A percentile compares a stretch with the other conserved stretches of the same genome.
These are phyloP conservation scores for Linaria vulgaris DNA, from an alignment of 257 asterid species.

Conservation along the genomic window DNA sequence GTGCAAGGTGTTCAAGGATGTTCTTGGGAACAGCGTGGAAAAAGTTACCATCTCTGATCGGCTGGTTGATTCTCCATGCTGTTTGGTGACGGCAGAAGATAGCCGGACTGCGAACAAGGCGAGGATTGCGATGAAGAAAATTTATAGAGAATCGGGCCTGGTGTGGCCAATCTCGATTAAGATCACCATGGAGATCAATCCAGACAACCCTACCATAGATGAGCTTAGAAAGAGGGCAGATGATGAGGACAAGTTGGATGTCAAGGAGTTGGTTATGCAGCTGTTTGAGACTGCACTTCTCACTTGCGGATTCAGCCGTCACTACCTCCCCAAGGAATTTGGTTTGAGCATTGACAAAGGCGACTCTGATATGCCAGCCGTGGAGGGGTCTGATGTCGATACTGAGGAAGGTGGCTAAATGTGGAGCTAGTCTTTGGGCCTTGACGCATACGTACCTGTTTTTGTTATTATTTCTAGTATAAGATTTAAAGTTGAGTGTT, in stretches of 20 bases:
- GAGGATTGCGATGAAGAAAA: conserved; percentile 33
- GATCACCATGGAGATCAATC: conserved; percentile 65
- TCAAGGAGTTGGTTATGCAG: conserved; percentile 54
- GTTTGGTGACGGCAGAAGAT: conserved; percentile 60
- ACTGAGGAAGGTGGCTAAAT: conserved; percentile 64
- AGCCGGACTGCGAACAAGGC: conserved; percentile 43
- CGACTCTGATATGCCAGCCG: conserved; percentile 52
- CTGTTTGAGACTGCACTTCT: conserved; percentile 59
- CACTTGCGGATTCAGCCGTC: conserved; percentile 60
- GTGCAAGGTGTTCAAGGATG: conserved; percentile 63
- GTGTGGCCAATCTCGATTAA: conserved; percentile 59
- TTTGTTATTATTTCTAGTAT: not conserved
- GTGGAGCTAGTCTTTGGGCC: too few relatives aligned
- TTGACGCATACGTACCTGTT: not conserved
- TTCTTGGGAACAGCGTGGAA: conserved; percentile 54
- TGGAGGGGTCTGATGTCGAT: conserved; percentile 51
- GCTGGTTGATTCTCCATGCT: conserved; percentile 62
- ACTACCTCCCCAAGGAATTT: conserved; percentile 53
- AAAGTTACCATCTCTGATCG: conserved; percentile 53
- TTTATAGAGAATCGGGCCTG: conserved; percentile 56
- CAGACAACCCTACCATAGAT: conserved; percentile 59
- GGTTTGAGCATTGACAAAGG: conserved; percentile 63
- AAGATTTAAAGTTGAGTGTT: not conserved
- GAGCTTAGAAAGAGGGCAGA: conserved; percentile 64
- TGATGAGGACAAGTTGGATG: conserved; percentile 53